Base-by-base conservation (phyloP, 163 green algal genomes). In the Chlamydomonas reinhardtii region DNA sequence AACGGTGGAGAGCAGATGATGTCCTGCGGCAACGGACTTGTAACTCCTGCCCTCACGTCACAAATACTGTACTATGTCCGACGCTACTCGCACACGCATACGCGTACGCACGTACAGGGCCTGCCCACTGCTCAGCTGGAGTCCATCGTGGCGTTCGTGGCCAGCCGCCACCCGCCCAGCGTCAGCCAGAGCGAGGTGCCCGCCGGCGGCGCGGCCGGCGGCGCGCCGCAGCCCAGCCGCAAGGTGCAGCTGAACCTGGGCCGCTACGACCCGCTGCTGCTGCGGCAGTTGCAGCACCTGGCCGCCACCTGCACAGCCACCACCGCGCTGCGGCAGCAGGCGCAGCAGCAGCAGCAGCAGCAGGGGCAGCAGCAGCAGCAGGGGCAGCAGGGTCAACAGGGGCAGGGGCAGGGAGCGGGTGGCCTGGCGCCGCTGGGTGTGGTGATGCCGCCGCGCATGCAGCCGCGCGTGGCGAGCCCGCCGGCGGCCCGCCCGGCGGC, bases 261-360 rank as follows among this genome's bases (percentile, higher is more conserved):
- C 32, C 61, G 83, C 12, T 91, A 89, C 70, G 87, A 91, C 76
- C 81, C 87, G 34, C 66, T 91, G 65, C 82, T 91, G 64, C 82
- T 91, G 69, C 69, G 87, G 4, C 87, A 91, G 75, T 82, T 91
- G 76, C 82, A 91, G 76, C 87, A 91, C 76, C 76, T 91, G 9
- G 76, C 82, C 12, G 75, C 54, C 66, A 89, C 84, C 35, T 89
- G 74, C 69, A 81, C 69, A 15, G 82, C 82, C 37, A 56, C 48
- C 48, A 56, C 48, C 48, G 48, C 48, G 61, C 82, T 5, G 0
- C 48, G 76, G 82, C 72, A 76, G 71, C 61, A 61, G 43, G 15
- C 43, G n/a, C 66, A 76, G 69, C 69, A 56, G 34, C n/a, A 20
- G 32, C 20, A 35, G 29, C 4, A 0, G 64, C 29, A 27, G 5